Base-by-base conservation (phyloP, 345 rosid genomes). In the Aethionema arabicum region DNA sequence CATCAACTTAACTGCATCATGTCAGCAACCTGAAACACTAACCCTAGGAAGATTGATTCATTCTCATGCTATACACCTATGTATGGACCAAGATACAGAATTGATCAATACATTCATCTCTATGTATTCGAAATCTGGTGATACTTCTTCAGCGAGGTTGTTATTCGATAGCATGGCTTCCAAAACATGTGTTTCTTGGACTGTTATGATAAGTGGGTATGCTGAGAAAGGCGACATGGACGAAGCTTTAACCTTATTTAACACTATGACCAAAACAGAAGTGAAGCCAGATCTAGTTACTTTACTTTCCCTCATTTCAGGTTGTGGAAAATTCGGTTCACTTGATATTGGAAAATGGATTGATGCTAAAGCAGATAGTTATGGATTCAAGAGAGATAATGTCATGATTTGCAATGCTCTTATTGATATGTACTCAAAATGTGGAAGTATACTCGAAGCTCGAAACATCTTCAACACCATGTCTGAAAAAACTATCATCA, bases 141-240 rank as follows among this genome's bases (percentile, higher is more conserved):
- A 75, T 56, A 35, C 62, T 61, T 14, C 66, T 48, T 76, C 78
- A 8, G 91, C 87, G 0, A 80, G 87, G 68, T 49, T 61, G 49
- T 67, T 87, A 40, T 85, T 87, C 57, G 84, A 87, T 68, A 16
- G 48, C 46, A 74, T 81, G 83, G 13, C 58, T 32, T 29, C 43
- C 36, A 75, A 75, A 72, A 76, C 84, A 65, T 52, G 76, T 69
- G 89, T 87, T 74, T 79, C 98, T 5, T 91, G 98, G 98, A 85
- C 84, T 68, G 91, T 84, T 7, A 82, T 91, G 79, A 84, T 91
- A 53, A 75, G 82, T 44, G 98, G 91, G 45, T 83, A 80, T 76
- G 85, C 84, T 3, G 78, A 76, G 68, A 80, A 78, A 61, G 90
- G 90, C 33, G 67, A 85, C 55, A 58, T 83, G 72, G 82, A 74